Percentiles rank a stretch among this genome's conserved stretches.
phyloP scores from a whole-genome alignment of 140 eudicot genomes.

The Bidens hawaiensis region DNA sequence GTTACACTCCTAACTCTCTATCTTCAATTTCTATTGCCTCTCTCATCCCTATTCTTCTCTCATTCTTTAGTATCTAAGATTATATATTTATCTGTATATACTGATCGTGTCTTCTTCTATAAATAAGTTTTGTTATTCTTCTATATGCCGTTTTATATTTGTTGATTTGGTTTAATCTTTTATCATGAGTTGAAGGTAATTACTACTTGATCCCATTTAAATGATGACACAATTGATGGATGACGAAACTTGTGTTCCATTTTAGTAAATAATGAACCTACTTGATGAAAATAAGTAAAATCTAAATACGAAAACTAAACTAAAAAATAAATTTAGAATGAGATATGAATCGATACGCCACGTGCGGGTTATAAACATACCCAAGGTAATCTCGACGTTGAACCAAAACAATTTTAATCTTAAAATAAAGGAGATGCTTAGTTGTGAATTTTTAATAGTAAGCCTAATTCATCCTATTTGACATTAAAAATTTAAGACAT shows the following conservation, averaged over 20 bases:
- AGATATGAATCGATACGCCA: not conserved
- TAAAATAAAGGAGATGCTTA: not conserved
- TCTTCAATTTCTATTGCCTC: too few relatives aligned
- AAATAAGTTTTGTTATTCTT: too few relatives aligned
- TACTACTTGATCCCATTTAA: not conserved
- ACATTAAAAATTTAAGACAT: not conserved
- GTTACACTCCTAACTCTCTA: too few relatives aligned
- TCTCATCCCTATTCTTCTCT: too few relatives aligned
- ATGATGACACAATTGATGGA: not conserved
- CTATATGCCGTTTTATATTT: too few relatives aligned
- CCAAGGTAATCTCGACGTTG: not conserved
- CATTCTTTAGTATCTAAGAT: too few relatives aligned
- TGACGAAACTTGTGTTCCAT: not conserved
- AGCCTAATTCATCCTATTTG: not conserved
- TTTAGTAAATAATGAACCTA: not conserved
- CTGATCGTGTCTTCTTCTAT: too few relatives aligned
- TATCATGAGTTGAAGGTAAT: too few relatives aligned
- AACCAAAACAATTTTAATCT: not conserved
- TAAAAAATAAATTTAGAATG: not conserved
- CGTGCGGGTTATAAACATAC: not conserved
- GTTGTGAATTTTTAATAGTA: not conserved
- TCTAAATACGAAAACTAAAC: not conserved
- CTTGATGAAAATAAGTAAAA: not conserved
- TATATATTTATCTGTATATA: too few relatives aligned
- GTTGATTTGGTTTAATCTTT: too few relatives aligned